Base-by-base conservation (phyloP, 2,329 filamentous ascomycete genomes). In the Emmonsiellopsis sp. region DNA sequence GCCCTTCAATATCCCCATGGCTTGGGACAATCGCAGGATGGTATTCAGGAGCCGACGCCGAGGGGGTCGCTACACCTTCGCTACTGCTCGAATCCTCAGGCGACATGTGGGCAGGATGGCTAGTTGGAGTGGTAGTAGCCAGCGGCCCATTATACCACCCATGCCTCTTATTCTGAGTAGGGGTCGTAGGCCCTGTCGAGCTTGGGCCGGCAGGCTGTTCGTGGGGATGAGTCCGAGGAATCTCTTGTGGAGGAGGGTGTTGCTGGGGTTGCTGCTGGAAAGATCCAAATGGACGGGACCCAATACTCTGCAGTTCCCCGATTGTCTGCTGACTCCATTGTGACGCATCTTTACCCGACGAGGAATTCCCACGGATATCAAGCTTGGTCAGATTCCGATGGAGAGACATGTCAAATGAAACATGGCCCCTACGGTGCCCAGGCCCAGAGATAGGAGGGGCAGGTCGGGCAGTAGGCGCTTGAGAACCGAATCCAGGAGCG, bases 71-170 rank as follows among this genome's bases (percentile, higher is more conserved):
- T 2, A 76, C 71, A 13, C 72, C 72, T 55, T 76, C 74, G 52
- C 72, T 75, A 60, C 72, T 76, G 57, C 72, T 75, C 1, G 73
- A 74, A 59, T 74, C 74, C 58, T 75, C 73, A 1, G 74, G 73
- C n/a, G 73, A 74, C 13, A 67, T 71, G 40, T 71, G 68, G 14
- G 65, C 61, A 17, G 65, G 60, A 39, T 65, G 65, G 36, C 65
- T 65, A 21, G 62, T 56, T 36, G 63, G 60, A 6, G 62, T 62
- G 14, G 60, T 54, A 42, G 59, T 64, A 32, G 62, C 60, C 32
- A 60, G 58, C 47, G 68, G 66, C 27, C 68, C 67, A 45, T 62
- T 62, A 49, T 69, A 69, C 60, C 64, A 65, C 13, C 62, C 63
- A 52, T 63, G 64, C 36, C 67, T 59, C 52, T 69, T 69, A 33